These are phyloP conservation scores for Cryptococcus sp. DNA, from an alignment of 1,284 basidiomycete genomes.

Conservation along the genomic window DNA sequence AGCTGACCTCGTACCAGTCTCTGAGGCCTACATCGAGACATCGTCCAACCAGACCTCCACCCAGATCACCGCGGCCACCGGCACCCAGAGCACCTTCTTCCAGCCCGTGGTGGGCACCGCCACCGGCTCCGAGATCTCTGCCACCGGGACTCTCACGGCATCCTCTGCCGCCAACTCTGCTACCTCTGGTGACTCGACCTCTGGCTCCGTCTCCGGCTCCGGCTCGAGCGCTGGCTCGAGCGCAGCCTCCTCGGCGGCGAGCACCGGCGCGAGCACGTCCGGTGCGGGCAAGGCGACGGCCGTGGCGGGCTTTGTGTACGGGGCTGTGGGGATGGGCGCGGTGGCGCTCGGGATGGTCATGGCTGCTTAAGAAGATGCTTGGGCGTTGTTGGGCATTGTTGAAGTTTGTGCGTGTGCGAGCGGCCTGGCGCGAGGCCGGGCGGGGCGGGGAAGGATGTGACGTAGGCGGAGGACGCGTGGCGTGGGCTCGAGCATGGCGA, in stretches of 20 bases:
- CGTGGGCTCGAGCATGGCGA: too few species aligned
- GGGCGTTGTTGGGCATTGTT: not conserved
- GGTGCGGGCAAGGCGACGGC: constrained; percentile 2
- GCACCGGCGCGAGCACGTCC: not conserved
- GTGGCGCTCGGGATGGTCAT: constrained; percentile 24
- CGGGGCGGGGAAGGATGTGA: too few species aligned
- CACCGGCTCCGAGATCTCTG: constrained; percentile 27
- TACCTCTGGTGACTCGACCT: constrained; percentile 4
- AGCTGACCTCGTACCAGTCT: constrained; percentile 18
- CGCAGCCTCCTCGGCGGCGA: not conserved
- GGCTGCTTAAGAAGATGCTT: constrained; percentile 13
- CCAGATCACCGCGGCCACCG: constrained; percentile 27
- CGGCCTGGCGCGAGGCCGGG: too few species aligned
- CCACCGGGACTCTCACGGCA: constrained; percentile 12
- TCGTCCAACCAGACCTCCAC: constrained; percentile 43
- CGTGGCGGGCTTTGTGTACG: constrained; percentile 14
- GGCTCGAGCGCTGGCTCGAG: not conserved
- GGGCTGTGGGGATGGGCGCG: constrained; percentile 18
- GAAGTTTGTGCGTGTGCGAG: too few species aligned
- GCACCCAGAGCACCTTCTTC: constrained; percentile 26
- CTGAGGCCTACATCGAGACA: constrained; percentile 51
- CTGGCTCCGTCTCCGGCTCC: constrained; percentile 6
- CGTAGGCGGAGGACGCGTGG: too few species aligned
- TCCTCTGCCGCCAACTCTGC: constrained; percentile 11
- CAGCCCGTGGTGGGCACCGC: constrained; percentile 35